Evolutionary conservation across 352 stramenopile genomes (phyloP), one percentile per base, ranked within the genome.

Genomic region (Phytopythium helicoides): DNA sequence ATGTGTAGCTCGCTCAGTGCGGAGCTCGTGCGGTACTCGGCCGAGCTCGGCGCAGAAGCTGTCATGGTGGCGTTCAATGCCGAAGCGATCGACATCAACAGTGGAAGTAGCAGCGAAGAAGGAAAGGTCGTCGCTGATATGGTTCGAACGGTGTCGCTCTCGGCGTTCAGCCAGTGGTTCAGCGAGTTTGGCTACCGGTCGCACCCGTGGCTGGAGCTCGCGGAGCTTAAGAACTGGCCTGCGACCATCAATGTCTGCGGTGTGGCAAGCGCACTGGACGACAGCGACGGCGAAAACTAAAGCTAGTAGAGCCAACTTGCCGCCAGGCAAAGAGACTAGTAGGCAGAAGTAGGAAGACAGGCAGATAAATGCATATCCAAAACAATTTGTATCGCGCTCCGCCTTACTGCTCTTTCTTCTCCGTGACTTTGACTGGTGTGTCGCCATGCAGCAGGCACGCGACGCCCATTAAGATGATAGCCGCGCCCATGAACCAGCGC

Each of bases 161-260:
- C 71, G 15, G 70, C 76, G 22, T 95, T 95, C 52, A 72, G 62
- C 54, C 71, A 84, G 11, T 95, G 86, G 86, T 93, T 92, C 45
- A 64, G 76, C 28, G 82, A 87, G 9, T 36, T 59, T 0, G 80
- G 86, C 1, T 86, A 86, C 37, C 75, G 74, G 41, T 76, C 69
- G 12, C 65, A 90, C 52, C 71, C 81, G 44, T 95, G 86, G 86
- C 67, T 95, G 7, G 81, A 93, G 56, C 74, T 95, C 3, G 73
- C 70, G 0, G 80, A 91, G 46, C 65, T 95, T 1, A 55, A 81
- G 51, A 80, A 93, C 52, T 95, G 86, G 86, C 86, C 83, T 0
- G 73, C 68, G 26, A 78, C 68, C 19, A 83, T 92, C 54, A 82
- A 91, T 53, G 73, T 91, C 9, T 82, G 76, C 36, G 70, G 75